phyloP scores from a whole-genome alignment of 23 red algal genomes.

The Agarophyton chilense region DNA sequence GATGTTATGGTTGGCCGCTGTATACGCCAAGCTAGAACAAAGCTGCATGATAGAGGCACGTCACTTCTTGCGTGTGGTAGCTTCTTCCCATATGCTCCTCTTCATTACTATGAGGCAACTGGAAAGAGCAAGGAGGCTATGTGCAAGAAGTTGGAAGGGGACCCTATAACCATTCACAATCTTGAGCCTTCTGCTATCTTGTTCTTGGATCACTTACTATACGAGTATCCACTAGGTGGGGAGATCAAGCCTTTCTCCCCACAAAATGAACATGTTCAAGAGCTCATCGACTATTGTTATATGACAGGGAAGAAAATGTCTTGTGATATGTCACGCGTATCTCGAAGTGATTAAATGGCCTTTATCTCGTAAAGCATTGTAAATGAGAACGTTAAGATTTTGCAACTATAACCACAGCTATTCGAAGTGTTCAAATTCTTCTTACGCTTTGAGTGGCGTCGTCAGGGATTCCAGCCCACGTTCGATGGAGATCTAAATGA shows the following conservation, averaged over 20 bases:
- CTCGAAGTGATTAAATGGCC: background rate
- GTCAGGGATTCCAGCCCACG: no score
- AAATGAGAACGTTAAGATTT: background rate
- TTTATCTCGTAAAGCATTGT: background rate
- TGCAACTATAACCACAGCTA: no score
- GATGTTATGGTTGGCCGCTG: slow-evolving; percentile 59
- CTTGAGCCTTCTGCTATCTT: slow-evolving; percentile 50
- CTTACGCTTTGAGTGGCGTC: no score
- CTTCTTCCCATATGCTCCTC: slow-evolving; percentile 57
- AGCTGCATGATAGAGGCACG: slow-evolving; percentile 32
- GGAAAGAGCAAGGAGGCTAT: slow-evolving; percentile 61
- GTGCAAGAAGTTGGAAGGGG: slow-evolving; percentile 47
- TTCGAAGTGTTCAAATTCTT: background rate
- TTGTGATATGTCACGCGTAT: slow-evolving; percentile 33
- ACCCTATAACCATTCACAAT: slow-evolving; percentile 56
- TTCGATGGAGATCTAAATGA: no score
- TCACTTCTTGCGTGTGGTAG: slow-evolving; percentile 54
- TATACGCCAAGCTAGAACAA: slow-evolving; percentile 46
- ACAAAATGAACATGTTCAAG: slow-evolving; percentile 32
- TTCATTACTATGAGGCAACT: slow-evolving; percentile 55
- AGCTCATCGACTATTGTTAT: slow-evolving; percentile 37
- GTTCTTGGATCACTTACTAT: slow-evolving; percentile 44
- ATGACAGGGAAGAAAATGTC: slow-evolving; percentile 60
- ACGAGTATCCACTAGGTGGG: slow-evolving; percentile 39
- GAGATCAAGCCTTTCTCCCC: slow-evolving; percentile 41